These are phyloP conservation scores for Amorphotheca resinae DNA, from an alignment of 495 filamentous ascomycete genomes.

Conservation along the genomic window DNA sequence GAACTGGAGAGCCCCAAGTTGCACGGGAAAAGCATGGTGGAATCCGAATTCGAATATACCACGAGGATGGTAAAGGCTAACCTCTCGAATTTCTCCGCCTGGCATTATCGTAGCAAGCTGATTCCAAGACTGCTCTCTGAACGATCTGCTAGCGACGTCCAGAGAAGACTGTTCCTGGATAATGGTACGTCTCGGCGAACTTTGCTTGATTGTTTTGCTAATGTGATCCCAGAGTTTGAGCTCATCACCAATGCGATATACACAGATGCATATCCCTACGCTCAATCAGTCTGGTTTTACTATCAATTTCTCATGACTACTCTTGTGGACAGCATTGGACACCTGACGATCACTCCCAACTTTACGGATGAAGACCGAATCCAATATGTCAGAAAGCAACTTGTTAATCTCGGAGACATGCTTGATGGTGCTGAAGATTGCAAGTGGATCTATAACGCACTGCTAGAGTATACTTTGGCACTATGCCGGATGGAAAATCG, in stretches of 20 bases:
- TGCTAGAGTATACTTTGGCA: constrained; percentile 49
- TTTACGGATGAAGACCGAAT: constrained; percentile 48
- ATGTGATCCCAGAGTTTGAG: constrained; percentile 43
- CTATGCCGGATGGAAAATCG: constrained; percentile 33
- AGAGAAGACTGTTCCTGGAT: constrained; percentile 57
- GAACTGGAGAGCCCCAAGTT: constrained; percentile 48
- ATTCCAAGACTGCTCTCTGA: constrained; percentile 66
- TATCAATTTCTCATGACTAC: constrained; percentile 70
- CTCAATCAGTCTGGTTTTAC: constrained; percentile 95
- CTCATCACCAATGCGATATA: constrained; percentile 64
- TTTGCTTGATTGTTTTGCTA: neutral
- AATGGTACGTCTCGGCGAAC: constrained; percentile 37
- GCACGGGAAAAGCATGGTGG: constrained; percentile 46
- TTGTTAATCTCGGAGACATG: constrained; percentile 58
- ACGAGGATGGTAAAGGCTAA: constrained; percentile 59
- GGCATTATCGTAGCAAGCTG: constrained; percentile 80
- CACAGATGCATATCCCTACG: constrained; percentile 61
- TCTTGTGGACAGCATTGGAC: constrained; percentile 27
- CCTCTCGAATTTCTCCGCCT: constrained; percentile 91
- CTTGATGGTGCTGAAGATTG: constrained; percentile 61
- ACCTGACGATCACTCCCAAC: constrained; percentile 47
- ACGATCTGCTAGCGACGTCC: constrained; percentile 44
- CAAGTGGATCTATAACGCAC: constrained; percentile 69
- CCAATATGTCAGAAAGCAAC: constrained; percentile 53
- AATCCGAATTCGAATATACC: constrained; percentile 80